Percentiles rank a stretch among this genome's conserved stretches.
These are phyloP conservation scores for Lactarius sp. DNA, from an alignment of 768 basidiomycete genomes.

Conservation along the genomic window DNA sequence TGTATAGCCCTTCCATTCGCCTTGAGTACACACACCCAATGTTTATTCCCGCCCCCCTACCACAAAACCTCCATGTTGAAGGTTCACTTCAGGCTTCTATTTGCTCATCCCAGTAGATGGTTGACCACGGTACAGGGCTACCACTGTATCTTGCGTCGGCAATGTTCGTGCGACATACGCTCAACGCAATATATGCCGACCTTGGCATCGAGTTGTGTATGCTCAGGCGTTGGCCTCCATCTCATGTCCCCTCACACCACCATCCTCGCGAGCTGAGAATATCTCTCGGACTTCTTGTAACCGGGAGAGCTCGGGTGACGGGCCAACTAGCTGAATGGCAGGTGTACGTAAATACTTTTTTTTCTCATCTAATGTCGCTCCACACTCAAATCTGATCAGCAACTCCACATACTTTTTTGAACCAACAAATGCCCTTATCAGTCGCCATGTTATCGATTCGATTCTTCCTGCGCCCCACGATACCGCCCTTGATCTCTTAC, in stretches of 20 bases:
- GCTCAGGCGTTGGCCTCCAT: slow-evolving; percentile 29
- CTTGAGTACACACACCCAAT: slow-evolving; percentile 67
- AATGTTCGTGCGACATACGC: slow-evolving; percentile 63
- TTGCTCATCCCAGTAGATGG: background rate
- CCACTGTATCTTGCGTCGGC: slow-evolving; percentile 69
- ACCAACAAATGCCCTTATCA: slow-evolving; percentile 56
- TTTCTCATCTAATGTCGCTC: slow-evolving; percentile 1
- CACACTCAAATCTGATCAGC: slow-evolving; percentile 33
- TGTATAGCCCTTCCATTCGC: slow-evolving; percentile 61
- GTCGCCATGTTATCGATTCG: slow-evolving; percentile 63
- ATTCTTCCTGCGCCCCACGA: slow-evolving; percentile 74
- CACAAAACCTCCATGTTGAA: slow-evolving; percentile 63
- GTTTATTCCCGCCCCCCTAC: slow-evolving; percentile 62
- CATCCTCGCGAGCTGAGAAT: slow-evolving; percentile 34
- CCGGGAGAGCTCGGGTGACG: slow-evolving; percentile 59
- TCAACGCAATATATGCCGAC: slow-evolving; percentile 71
- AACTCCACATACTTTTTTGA: slow-evolving; percentile 73
- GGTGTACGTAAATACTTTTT: slow-evolving; percentile 44
- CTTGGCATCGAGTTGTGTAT: slow-evolving; percentile 52
- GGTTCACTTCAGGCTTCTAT: slow-evolving; percentile 39
- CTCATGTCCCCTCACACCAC: slow-evolving; percentile 27
- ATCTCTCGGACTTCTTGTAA: slow-evolving; percentile 49
- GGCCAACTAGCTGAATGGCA: slow-evolving; percentile 64
- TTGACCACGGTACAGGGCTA: slow-evolving; percentile 42
- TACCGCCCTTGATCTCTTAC: slow-evolving; percentile 60